A percentile compares a stretch with the other conserved stretches of the same genome.
These are phyloP conservation scores for Thelephora ganbajun DNA, from an alignment of 768 basidiomycete species.

Conservation along the genomic window DNA sequence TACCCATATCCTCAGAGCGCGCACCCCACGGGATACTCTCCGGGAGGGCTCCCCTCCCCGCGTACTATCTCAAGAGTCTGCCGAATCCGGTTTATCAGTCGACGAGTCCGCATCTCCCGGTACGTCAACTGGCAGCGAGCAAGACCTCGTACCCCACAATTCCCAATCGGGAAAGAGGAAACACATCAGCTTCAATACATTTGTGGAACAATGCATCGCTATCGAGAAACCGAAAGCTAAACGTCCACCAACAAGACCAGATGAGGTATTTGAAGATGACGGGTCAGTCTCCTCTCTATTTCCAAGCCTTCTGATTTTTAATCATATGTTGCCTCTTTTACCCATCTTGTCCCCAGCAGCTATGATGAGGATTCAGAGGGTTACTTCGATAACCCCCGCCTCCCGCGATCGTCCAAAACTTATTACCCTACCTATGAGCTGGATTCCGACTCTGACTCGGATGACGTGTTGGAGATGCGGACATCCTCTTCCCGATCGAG, in stretches of 20 bases:
- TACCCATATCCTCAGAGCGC: constrained; percentile 45
- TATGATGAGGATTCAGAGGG: constrained; percentile 61
- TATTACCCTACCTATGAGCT: constrained; percentile 3
- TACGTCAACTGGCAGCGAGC: constrained; percentile 16
- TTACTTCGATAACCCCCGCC: constrained; percentile 34
- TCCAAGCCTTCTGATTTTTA: background rate
- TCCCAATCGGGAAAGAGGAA: constrained; percentile 41
- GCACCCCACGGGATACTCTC: constrained; percentile 27
- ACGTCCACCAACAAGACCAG: constrained; percentile 11
- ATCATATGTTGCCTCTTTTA: constrained; percentile 5
- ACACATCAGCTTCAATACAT: constrained; percentile 96
- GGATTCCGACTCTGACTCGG: constrained; percentile 29
- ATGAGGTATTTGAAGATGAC: constrained; percentile 28
- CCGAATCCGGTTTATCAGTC: constrained; percentile 3
- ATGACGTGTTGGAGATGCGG: constrained; percentile 56
- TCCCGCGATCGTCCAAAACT: constrained; percentile 14
- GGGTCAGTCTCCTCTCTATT: constrained; percentile 31
- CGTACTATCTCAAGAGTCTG: constrained; percentile 27
- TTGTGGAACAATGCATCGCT: constrained; percentile 91
- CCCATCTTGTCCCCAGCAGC: constrained; percentile 18
- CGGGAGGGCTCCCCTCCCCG: constrained; percentile 60
- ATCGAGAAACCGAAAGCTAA: constrained; percentile 57
- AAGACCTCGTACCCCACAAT: constrained; percentile 15
- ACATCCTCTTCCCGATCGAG: constrained; percentile 21
- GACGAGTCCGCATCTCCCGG: constrained; percentile 11